Conservation (phyloP, 176 grass and related monocot genomes). For the Thalia dealbata region DNA sequence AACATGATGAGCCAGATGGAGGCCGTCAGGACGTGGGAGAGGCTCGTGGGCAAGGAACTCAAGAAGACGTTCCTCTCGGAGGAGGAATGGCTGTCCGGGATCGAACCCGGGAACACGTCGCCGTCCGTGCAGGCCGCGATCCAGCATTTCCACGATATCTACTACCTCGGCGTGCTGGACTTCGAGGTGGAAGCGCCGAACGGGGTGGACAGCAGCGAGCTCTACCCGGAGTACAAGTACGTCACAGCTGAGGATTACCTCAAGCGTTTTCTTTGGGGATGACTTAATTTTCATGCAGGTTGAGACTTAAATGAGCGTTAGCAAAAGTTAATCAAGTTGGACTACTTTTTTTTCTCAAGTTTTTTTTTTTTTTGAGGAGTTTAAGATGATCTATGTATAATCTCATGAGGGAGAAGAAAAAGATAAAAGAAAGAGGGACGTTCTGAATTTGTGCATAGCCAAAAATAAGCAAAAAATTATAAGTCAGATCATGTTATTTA, state of each 20-base stretch:
- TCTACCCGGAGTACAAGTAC: conserved; percentile 47
- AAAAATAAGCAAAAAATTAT: too few species aligned
- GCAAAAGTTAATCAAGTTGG: too few species aligned
- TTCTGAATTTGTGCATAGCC: too few species aligned
- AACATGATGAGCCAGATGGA: conserved; percentile 54
- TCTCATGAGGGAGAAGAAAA: too few species aligned
- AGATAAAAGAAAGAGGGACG: too few species aligned
- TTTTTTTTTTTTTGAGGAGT: too few species aligned
- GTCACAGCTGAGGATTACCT: conserved; percentile 29
- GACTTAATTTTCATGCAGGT: too few species aligned
- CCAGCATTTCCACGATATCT: conserved; percentile 50
- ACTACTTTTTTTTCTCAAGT: too few species aligned
- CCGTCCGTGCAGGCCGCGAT: conserved; percentile 13
- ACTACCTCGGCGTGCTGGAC: conserved; percentile 42
- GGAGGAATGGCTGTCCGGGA: conserved; percentile 36
- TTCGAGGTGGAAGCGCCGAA: conserved; percentile 30
- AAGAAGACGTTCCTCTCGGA: conserved; percentile 26
- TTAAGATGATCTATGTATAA: too few species aligned
- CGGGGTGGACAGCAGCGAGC: conserved; percentile 29
- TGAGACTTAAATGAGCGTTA: too few species aligned
- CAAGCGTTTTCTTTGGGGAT: conserved; percentile 23
- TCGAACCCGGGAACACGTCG: conserved; percentile 24
- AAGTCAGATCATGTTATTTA: too few species aligned
- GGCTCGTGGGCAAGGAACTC: conserved; percentile 37
- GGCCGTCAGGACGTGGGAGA: conserved; percentile 39